Conservation (phyloP, 768 basidiomycete genomes). For the Russula emetica region DNA sequence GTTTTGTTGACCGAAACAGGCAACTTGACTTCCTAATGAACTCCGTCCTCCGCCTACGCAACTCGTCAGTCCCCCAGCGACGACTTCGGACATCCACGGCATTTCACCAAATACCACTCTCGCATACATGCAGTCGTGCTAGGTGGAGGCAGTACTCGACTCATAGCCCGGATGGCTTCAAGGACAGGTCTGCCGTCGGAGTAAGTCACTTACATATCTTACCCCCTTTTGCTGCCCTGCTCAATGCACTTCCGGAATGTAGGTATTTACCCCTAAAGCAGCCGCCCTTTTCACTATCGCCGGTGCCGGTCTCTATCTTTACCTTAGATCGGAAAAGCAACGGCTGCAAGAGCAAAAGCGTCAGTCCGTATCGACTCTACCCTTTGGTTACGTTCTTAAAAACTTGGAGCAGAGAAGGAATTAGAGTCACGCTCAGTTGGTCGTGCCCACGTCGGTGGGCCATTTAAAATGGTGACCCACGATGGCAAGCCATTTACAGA, state of each 20-base stretch:
- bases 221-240: not conserved
- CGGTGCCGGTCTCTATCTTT: conserved; percentile 79
- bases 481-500: conserved; percentile 71
- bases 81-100: not conserved
- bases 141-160: conserved; percentile 7
- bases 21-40: conserved; percentile 22
- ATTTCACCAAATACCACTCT: not conserved
- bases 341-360: conserved; percentile 72
- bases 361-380: conserved; percentile 35
- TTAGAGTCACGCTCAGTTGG: conserved; percentile 72
- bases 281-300: conserved; percentile 81
- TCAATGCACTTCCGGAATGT: conserved; percentile 1
- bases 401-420: conserved; percentile 51
- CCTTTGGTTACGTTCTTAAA: not conserved
- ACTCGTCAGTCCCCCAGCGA: not conserved
- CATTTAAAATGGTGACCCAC: conserved; percentile 72
- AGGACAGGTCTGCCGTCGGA: conserved; percentile 25
- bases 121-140: not conserved
- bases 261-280: conserved; percentile 92
- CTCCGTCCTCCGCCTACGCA: conserved; percentile 9
- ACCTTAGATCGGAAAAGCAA: conserved; percentile 85
- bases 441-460: conserved; percentile 85
- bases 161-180: conserved; percentile 8
- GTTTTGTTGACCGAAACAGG: conserved; percentile 1
- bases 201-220: conserved; percentile 10